Percentiles rank a stretch among this genome's conserved stretches.
Evolutionary conservation across 352 stramenopile genomes (phyloP).

Genomic region (Pythium insidiosum): DNA sequence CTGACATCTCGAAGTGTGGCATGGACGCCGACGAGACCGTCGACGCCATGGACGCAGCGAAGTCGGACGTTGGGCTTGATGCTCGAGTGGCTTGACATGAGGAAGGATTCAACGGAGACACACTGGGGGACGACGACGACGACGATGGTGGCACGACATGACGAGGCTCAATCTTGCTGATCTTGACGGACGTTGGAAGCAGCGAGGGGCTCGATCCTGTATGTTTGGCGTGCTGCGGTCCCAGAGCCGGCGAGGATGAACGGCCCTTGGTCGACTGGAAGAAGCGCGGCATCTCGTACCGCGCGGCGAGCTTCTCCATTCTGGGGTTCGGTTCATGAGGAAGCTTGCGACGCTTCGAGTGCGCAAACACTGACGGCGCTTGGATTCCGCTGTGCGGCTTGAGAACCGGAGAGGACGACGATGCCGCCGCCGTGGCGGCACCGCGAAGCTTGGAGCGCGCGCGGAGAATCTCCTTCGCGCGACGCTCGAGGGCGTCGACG

Average conservation of each 20-base stretch:
- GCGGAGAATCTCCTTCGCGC: slow-evolving; percentile 43
- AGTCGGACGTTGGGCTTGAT: slow-evolving; percentile 25
- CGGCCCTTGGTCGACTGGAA: not conserved
- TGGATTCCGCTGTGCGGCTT: not conserved
- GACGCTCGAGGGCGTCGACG: slow-evolving; percentile 50
- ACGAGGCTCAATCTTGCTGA: slow-evolving; percentile 4
- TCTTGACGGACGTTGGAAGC: slow-evolving; percentile 13
- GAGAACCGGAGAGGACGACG: slow-evolving; percentile 12
- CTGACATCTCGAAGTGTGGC: slow-evolving; percentile 42
- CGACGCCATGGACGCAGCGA: slow-evolving; percentile 61
- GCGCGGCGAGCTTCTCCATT: too few relatives aligned
- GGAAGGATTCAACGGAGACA: too few relatives aligned
- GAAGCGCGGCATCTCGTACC: slow-evolving; percentile 3
- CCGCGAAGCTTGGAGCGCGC: slow-evolving; percentile 10
- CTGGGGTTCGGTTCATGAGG: slow-evolving; percentile 1
- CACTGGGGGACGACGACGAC: not conserved
- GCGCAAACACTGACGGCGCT: not conserved
- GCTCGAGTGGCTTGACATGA: too few relatives aligned
- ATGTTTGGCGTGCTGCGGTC: not conserved
- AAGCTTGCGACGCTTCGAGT: slow-evolving; percentile 17
- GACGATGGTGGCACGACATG: slow-evolving; percentile 11
- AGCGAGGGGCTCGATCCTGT: too few relatives aligned
- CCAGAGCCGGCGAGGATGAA: too few relatives aligned
- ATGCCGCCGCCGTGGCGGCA: slow-evolving; percentile 6
- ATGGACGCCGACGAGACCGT: slow-evolving; percentile 37